Evolutionary conservation across 805 yeast species (phyloP), one percentile per base, ranked within the genome.

Genomic region (Wickerhamiella nectarea): DNA sequence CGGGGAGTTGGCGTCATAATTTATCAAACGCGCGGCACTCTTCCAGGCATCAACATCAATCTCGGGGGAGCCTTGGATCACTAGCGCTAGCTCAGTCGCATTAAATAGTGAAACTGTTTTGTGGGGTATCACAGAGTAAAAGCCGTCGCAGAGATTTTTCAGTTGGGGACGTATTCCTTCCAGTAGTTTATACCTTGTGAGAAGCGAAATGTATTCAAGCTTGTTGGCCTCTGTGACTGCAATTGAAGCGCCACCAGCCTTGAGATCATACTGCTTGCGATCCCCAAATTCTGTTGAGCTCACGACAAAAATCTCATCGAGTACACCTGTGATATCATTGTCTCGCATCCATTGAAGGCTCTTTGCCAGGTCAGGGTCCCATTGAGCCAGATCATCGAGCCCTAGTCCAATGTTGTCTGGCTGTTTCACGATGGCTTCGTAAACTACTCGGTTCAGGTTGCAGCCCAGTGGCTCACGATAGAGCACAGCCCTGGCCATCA

Each of bases 11-110:
- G 87, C 96, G 61, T 86, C 89, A 65, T 87, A 91, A 5, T 97
- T 97, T 67, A 97, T 77, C 66, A 91, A 91, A 64, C 89, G 98
- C 14, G 98, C 91, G 62, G 91, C 96, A 60, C 84, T 87, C 67
- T 85, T 89, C 98, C 98, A 91, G 68, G 91, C 98, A 51, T 86
- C 95, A 46, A 87, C 82, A 64, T 91, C 97, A 56, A 91, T 89
- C 57, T 89, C 97, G 2, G 96, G 91, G 57, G 91, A 77, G 62
- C 99, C 99, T 61, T 97, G 97, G 63, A 91, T 89, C 59, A 91
- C 73, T 59, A 89, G 69, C 69, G 91, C 99, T 51, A 91, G 69
- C 66, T 91, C 99, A 62, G 96, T 78, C 67, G 91, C 98, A 65
- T 89, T 97, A 60, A 91, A 91, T 35, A 91, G 97, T 52, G 83